A percentile compares a stretch with the other conserved stretches of the same genome.
Evolutionary conservation across 495 filamentous ascomycete genomes (phyloP).

Genomic region (Bombardia bombarda): DNA sequence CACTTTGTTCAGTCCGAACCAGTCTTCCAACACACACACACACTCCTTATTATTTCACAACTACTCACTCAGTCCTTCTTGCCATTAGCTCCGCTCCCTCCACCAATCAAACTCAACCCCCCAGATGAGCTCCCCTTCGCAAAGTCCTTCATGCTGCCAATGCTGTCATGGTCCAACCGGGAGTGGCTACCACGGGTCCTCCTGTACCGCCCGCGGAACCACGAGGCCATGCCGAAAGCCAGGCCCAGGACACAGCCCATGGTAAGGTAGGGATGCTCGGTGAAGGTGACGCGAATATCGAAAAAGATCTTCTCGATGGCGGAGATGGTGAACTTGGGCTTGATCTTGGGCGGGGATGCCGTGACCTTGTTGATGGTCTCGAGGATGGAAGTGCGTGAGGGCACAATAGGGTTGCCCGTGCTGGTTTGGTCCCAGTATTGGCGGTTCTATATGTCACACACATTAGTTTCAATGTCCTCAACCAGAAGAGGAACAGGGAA

Average conservation of each 20-base stretch:
- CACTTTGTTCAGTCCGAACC: too few species aligned
- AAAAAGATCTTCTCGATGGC: slow-evolving; percentile 72
- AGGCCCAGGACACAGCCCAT: slow-evolving; percentile 53
- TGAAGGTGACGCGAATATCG: slow-evolving; percentile 56
- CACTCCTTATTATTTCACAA: neutral
- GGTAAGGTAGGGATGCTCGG: slow-evolving; percentile 65
- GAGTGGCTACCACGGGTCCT: slow-evolving; percentile 56
- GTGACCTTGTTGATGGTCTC: slow-evolving; percentile 80
- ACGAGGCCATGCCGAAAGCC: slow-evolving; percentile 39
- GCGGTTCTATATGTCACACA: slow-evolving; percentile 52
- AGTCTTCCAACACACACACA: neutral
- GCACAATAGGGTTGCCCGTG: slow-evolving; percentile 78
- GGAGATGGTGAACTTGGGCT: slow-evolving; percentile 77
- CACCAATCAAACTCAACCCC: too few species aligned
- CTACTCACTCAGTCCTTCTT: neutral
- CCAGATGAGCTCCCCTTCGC: slow-evolving; percentile 70
- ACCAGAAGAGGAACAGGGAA: neutral
- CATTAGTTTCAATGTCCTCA: slow-evolving; percentile 5
- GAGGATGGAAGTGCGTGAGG: slow-evolving; percentile 87
- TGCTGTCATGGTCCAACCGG: slow-evolving; percentile 60
- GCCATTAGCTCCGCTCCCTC: too few species aligned
- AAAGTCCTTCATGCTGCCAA: slow-evolving; percentile 46
- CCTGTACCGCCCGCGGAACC: slow-evolving; percentile 50
- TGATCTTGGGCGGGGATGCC: slow-evolving; percentile 68
- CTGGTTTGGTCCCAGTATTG: slow-evolving; percentile 92